Evolutionary conservation across 257 asterid species (phyloP), one percentile per base, ranked within the genome.

Genomic region (Plantago ovata): DNA sequence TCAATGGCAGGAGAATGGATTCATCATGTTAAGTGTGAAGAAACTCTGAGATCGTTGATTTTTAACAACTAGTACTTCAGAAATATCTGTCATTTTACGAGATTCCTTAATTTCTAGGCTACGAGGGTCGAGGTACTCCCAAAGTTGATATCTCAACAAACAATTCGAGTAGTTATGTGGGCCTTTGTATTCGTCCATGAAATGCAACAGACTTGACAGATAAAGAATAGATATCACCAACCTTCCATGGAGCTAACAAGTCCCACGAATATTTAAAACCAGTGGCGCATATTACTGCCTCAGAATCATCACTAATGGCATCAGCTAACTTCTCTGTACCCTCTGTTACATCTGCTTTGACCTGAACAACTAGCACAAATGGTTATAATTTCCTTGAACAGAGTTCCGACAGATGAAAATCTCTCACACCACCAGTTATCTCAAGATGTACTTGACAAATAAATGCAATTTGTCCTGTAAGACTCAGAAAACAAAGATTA

Each of bases 221-320:
- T 46, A 62, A 2, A 15, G 15, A 42, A 10, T 12, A 20, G 32
- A 53, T 42, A 44, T 20, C 10, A 53, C 70, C 33, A 48, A 91
- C 97, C 96, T 88, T 85, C 98, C 98, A 92, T 47, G 98, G 98
- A 46, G 90, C 58, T 9, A 75, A 58, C 60, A 88, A 72, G 72
- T 92, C 90, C 94, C 83, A 88, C 1, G 95, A 86, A 62, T 74
- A 95, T 53, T 71, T 77, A 71, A 88, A 92, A 53, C 98, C 98
- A 1, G 98, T 85, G 38, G 98, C 93, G 70, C 98, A 88, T 65
- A 92, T 77, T 19, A 92, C 98, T 48, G 97, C 98, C 60, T 88
- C 91, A 9, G 94, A 80, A 79, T 88, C 96, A 61, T 85, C 83
- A 64, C 97, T 83, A 53, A 92, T 84, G 52, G 88, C 91, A 50